Conservation (phyloP, 805 yeast species). For the Candida xyloterini region DNA sequence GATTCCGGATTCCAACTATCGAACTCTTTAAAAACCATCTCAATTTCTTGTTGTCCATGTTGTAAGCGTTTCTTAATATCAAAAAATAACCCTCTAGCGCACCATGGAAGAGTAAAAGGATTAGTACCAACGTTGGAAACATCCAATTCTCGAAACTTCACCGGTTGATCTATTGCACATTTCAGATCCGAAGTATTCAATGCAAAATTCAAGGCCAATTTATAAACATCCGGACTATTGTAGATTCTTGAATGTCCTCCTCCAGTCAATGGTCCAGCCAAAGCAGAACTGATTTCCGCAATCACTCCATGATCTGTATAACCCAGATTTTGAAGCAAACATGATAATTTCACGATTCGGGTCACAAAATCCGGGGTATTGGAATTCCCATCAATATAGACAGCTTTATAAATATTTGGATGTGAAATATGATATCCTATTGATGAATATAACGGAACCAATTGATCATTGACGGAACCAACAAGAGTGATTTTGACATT, state of each 20-base stretch:
- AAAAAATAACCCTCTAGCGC: conserved; percentile 75
- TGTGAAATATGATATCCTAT: conserved; percentile 78
- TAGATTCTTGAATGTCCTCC: conserved; percentile 93
- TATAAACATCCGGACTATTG: conserved; percentile 81
- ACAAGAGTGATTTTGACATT: conserved; percentile 78
- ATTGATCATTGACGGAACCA: conserved; percentile 90
- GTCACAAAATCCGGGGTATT: conserved; percentile 78
- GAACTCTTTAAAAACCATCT: conserved; percentile 62
- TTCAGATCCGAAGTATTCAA: conserved; percentile 58
- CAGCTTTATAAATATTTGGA: conserved; percentile 87
- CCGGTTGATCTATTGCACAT: conserved; percentile 28
- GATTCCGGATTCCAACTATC: conserved; percentile 86
- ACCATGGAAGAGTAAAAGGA: conserved; percentile 91
- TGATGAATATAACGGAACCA: conserved; percentile 90
- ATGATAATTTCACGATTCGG: conserved; percentile 67
- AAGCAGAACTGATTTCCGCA: conserved; percentile 71
- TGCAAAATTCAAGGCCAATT: conserved; percentile 69
- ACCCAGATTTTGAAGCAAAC: conserved; percentile 73
- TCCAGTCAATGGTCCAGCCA: conserved; percentile 91
- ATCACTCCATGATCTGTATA: conserved; percentile 81
- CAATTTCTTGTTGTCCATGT: conserved; percentile 54
- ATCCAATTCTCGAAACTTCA: conserved; percentile 41
- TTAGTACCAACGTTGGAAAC: conserved; percentile 68
- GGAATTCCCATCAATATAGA: conserved; percentile 81
- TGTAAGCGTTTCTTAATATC: conserved; percentile 39